Percentiles rank a stretch among this genome's conserved stretches.
phyloP scores from a whole-genome alignment of 106 monocot species.

The Dendrobium officinale region DNA sequence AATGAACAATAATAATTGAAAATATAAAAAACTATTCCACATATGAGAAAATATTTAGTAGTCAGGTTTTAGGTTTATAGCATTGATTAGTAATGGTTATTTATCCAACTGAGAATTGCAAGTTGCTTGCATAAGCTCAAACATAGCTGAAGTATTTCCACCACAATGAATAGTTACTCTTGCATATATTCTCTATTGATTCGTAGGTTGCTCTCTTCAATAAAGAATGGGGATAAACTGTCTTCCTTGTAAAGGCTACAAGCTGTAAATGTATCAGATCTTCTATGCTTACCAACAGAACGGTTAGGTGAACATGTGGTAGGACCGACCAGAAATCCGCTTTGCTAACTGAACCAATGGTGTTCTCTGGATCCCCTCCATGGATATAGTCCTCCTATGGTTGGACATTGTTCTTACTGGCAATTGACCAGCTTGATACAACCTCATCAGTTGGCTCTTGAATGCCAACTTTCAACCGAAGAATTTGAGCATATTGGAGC shows the following conservation, averaged over 20 bases:
- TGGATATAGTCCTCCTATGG: conserved; percentile 18
- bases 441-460: conserved; percentile 2
- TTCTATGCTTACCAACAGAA: conserved; percentile 25
- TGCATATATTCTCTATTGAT: conserved; percentile 46
- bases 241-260: conserved; percentile 13
- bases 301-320: conserved; percentile 19
- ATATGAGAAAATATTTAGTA: neutral
- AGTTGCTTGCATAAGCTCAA: conserved; percentile 62
- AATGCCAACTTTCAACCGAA: neutral
- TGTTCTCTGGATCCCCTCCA: conserved; percentile 28
- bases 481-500: neutral
- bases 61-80: no score
- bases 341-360: conserved; percentile 53
- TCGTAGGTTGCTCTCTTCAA: conserved; percentile 18
- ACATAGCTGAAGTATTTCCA: conserved; percentile 57
- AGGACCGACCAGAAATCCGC: conserved; percentile 38
- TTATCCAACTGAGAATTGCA: conserved; percentile 73
- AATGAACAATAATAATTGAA: neutral
- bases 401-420: conserved; percentile 22
- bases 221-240: neutral
- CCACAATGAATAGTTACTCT: conserved; percentile 49
- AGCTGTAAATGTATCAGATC: conserved; percentile 11
- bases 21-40: neutral
- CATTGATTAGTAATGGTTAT: neutral
- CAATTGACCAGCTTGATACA: conserved; percentile 29